Evolutionary conservation across 108 stramenopile species (phyloP).

Genomic region (Discostella pseudostelligera): DNA sequence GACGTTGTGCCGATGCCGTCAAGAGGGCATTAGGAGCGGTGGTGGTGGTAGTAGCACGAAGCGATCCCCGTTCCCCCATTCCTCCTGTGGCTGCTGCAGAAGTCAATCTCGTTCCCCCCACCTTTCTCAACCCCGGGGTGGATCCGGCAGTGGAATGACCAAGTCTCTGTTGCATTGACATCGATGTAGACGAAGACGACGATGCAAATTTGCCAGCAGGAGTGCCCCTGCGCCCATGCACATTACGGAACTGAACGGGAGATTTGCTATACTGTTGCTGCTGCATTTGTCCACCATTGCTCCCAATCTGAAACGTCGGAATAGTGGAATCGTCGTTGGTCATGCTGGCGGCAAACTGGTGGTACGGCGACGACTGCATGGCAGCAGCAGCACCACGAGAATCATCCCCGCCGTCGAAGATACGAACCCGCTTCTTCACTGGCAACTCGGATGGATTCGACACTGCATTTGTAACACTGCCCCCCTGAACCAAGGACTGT

Average conservation of each 20-base stretch:
- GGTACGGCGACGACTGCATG: not conserved
- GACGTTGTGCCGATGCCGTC: not conserved
- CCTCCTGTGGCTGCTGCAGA: not conserved
- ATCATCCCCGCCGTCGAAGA: not conserved
- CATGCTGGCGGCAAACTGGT: not conserved
- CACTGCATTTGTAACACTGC: not conserved
- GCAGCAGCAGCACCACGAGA: too few species aligned
- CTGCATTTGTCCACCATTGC: not conserved
- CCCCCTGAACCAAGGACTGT: slow-evolving; percentile 7
- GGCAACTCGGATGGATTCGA: not conserved
- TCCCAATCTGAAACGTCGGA: not conserved
- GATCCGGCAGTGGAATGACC: slow-evolving; percentile 3
- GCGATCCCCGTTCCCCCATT: not conserved
- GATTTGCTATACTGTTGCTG: not conserved
- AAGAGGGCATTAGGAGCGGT: not conserved
- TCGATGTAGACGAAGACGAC: not conserved
- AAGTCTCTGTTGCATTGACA: not conserved
- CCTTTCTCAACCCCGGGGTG: not conserved
- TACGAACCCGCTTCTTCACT: slow-evolving; percentile 10
- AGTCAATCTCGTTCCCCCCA: not conserved
- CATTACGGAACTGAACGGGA: slow-evolving; percentile 2
- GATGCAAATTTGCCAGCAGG: slow-evolving; percentile 12
- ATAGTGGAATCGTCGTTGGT: not conserved
- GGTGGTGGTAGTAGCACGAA: slow-evolving; percentile 7
- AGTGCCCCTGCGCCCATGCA: slow-evolving; percentile 10